Base-by-base conservation (phyloP, 352 stramenopile species). In the Phytophthora vignae region DNA sequence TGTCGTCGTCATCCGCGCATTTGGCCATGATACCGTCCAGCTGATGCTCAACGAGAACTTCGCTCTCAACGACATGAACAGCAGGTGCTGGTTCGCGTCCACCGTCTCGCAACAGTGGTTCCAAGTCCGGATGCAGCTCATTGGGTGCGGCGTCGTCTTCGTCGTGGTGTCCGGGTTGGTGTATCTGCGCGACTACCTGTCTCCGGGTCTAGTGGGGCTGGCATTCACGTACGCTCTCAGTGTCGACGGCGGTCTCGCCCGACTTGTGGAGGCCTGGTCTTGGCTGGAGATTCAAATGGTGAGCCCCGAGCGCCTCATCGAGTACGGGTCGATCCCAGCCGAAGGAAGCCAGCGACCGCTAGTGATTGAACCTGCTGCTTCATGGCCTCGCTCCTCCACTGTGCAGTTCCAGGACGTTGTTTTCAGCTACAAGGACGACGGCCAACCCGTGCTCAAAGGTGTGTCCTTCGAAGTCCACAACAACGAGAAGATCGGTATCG, bases 181-280 rank as follows among this genome's bases (percentile, higher is more conserved):
- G 6, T 74, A 79, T 29, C 74, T 89, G 0, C 71, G 71, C 17
- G 50, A 58, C 2, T 58, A 56, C 4, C 36, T 85, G 10, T 85
- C 78, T 1, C 77, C 93, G 2, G 90, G 90, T 7, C 50, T 98
- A 10, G 79, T 92, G 12, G 93, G 83, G 1, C 64, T 98, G 7
- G 74, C 96, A 2, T 92, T 98, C 56, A 90, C 90, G 21, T 98
- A 96, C 78, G 83, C 81, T 25, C 77, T 93, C 6, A 93, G 93
- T 49, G 86, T 98, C 11, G 90, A 91, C n/a, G 87, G 87, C 55
- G 97, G 44, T 75, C 88, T 67, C 88, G 90, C 61, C 63, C 94
- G 52, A 71, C 91, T 75, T 10, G 60, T 67, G 21, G 55, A 56
- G 15, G 40, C 76, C 11, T 79, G 61, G 64, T 81, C 59, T 25